Evolutionary conservation across 768 basidiomycete species (phyloP), one percentile per base, ranked within the genome.

Genomic region (Leucosporidium yakuticum): DNA sequence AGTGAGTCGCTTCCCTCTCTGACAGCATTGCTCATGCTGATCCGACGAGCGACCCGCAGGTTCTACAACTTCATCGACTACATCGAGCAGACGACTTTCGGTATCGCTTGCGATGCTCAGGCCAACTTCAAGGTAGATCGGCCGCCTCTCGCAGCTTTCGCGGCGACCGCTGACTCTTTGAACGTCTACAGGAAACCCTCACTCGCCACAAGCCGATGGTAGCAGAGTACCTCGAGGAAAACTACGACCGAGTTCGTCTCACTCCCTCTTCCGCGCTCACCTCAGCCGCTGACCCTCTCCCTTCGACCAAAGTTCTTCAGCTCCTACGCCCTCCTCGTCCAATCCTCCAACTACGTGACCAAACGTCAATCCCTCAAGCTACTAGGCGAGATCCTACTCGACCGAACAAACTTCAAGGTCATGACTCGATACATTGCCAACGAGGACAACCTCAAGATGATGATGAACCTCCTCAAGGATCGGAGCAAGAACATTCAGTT

Each of bases 401-500:
- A 99, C 80, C 87, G 96, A 34, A 92, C 93, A 57, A 99, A 99
- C 80, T 98, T 97, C 83, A 91, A 84, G 73, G 91, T 98, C 76
- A 99, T 99, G 96, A 98, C 96, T 0, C 85, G 88, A 11, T 99
- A 98, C 78, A 99, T 99, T 74, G 85, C 91, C 14, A 88, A 87
- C 76, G 96, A 97, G 77, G 88, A 87, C 34, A 99, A 98, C 78
- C 83, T 99, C 71, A 97, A 98, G 87, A 91, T 95, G 88, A 96
- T 99, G 91, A 99, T 99, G 96, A 98, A 98, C 79, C 84, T 98
- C 64, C 82, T 99, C 64, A 85, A 94, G 69, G 92, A 97, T 78
- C 96, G 94, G 85, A 97, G 94, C 84, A 91, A 92, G 83, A 99
- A 99, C 79, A 98, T 99, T 56, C 96, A 99, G 79, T 99, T 98